These are phyloP conservation scores for Russula ochroleuca DNA, from an alignment of 768 basidiomycete genomes.

Conservation along the genomic window DNA sequence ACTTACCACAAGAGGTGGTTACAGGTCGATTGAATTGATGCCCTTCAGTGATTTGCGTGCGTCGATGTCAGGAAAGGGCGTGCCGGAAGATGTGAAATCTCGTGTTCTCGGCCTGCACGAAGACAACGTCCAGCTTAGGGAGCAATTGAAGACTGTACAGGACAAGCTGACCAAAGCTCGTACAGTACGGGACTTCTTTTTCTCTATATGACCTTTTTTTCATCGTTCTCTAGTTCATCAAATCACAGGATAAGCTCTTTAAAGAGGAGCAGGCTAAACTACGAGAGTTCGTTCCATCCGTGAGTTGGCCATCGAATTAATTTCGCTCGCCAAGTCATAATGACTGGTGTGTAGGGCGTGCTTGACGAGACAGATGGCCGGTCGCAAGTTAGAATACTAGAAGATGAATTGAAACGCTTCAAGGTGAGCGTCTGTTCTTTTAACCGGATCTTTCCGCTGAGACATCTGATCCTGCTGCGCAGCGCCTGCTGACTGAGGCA, in stretches of 20 bases:
- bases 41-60: slow-evolving; percentile 65
- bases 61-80: slow-evolving; percentile 67
- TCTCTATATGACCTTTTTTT: neutral
- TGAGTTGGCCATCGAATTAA: slow-evolving; percentile 32
- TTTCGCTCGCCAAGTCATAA: neutral
- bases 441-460: slow-evolving; percentile 27
- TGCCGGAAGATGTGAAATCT: slow-evolving; percentile 79
- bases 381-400: slow-evolving; percentile 58
- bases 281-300: slow-evolving; percentile 42
- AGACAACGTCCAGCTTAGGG: slow-evolving; percentile 67
- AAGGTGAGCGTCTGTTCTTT: slow-evolving; percentile 8
- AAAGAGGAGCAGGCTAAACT: slow-evolving; percentile 71
- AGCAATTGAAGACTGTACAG: slow-evolving; percentile 61
- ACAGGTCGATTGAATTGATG: slow-evolving; percentile 3
- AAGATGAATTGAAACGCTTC: slow-evolving; percentile 45
- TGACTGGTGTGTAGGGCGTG: slow-evolving; percentile 38
- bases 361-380: slow-evolving; percentile 74
- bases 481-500: slow-evolving; percentile 26
- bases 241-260: slow-evolving; percentile 84
- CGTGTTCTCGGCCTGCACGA: slow-evolving; percentile 72
- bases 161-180: slow-evolving; percentile 82
- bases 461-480: neutral
- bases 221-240: slow-evolving; percentile 65
- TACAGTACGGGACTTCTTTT: slow-evolving; percentile 42
- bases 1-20: neutral